Evolutionary conservation across 2,329 filamentous ascomycete genomes (phyloP).

Genomic region (Botrytis aclada): DNA sequence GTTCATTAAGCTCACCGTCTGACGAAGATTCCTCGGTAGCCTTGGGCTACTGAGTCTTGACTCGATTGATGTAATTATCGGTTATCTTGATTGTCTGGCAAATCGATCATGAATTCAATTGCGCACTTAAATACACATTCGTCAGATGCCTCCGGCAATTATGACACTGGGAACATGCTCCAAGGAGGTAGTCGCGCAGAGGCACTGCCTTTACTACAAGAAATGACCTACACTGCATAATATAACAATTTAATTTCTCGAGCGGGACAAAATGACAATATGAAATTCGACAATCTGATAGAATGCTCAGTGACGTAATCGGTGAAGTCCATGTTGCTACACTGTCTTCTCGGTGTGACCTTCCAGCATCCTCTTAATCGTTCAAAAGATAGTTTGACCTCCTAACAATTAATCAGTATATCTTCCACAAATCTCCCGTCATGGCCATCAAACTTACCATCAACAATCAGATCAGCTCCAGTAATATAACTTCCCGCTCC

Average conservation of each 20-base stretch:
- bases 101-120: too few species aligned
- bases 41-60: too few species aligned
- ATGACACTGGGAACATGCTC: not conserved
- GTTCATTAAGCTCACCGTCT: too few species aligned
- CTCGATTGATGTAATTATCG: too few species aligned
- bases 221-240: not conserved
- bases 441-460: slow-evolving; percentile 10
- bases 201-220: not conserved
- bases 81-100: too few species aligned
- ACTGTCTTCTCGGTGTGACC: too few species aligned
- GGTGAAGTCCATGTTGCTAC: too few species aligned
- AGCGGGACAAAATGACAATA: not conserved
- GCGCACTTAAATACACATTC: too few species aligned
- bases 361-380: too few species aligned
- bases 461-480: slow-evolving; percentile 34
- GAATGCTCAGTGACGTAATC: not conserved
- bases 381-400: slow-evolving; percentile 6
- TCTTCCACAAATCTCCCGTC: not conserved
- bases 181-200: not conserved
- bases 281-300: not conserved
- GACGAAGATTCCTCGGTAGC: too few species aligned
- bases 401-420: not conserved
- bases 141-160: not conserved
- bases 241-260: not conserved
- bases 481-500: slow-evolving; percentile 64